Percentiles rank a stretch among this genome's conserved stretches.
phyloP scores from a whole-genome alignment of 345 rosid species.

The Acer saccharum region DNA sequence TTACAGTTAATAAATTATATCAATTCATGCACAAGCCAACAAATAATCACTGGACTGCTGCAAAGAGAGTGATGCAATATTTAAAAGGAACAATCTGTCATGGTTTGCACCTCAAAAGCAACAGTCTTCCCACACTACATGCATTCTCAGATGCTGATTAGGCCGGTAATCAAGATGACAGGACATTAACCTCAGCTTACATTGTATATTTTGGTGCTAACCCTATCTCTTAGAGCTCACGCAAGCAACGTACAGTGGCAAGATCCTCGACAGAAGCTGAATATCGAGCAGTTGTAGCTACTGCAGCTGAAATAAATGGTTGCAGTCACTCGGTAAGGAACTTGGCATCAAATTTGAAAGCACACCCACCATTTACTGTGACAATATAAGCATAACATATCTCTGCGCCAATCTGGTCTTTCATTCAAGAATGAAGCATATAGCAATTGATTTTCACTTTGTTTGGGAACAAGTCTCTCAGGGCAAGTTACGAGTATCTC shows the following conservation, averaged over 20 bases:
- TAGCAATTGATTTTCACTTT: too few relatives aligned
- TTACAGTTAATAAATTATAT: too few relatives aligned
- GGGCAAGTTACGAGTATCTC: too few relatives aligned
- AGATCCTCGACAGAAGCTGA: too few relatives aligned
- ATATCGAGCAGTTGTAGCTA: background rate
- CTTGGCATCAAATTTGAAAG: background rate
- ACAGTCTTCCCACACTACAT: background rate
- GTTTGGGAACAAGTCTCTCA: too few relatives aligned
- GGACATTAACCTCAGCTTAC: background rate
- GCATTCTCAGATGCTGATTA: background rate
- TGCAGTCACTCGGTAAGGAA: background rate
- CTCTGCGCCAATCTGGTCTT: background rate
- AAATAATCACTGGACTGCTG: background rate
- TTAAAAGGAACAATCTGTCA: background rate
- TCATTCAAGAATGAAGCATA: too few relatives aligned
- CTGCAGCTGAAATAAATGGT: background rate
- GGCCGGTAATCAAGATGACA: background rate
- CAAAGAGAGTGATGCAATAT: too few relatives aligned
- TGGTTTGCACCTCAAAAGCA: background rate
- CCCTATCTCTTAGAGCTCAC: background rate
- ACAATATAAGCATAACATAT: slow-evolving; percentile 6
- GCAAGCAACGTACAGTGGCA: background rate
- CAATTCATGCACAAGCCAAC: background rate
- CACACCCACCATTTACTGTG: background rate
- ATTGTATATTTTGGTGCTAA: background rate